phyloP scores from a whole-genome alignment of 805 yeast genomes.

The Spathaspora arborariae region DNA sequence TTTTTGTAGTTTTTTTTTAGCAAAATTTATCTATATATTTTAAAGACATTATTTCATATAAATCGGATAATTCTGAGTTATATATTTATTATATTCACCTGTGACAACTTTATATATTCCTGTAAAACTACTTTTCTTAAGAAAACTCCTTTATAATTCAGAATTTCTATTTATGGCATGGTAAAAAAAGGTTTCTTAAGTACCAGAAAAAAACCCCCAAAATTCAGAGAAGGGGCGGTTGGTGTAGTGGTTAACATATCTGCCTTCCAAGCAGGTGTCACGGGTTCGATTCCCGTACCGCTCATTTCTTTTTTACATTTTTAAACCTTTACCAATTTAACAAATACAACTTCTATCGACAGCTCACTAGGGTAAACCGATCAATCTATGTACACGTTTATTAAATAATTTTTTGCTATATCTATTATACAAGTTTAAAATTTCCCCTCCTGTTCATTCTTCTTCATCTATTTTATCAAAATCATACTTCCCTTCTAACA shows the following conservation, averaged over 20 bases:
- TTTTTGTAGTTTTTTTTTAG: too few relatives aligned
- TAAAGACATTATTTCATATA: too few relatives aligned
- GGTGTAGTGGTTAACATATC: constrained; percentile 90
- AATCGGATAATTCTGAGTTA: too few relatives aligned
- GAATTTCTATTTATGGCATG: too few relatives aligned
- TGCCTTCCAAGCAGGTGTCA: constrained; percentile 94
- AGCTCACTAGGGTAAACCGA: neutral
- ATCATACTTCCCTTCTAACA: constrained; percentile 45
- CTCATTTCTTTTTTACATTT: constrained; percentile 44
- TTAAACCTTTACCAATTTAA: neutral
- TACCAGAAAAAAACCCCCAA: neutral
- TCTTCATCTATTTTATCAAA: constrained; percentile 13
- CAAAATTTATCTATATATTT: too few relatives aligned
- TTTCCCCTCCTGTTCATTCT: neutral
- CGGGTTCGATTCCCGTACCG: constrained; percentile 94
- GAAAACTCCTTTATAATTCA: too few relatives aligned
- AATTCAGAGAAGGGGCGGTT: constrained; percentile 55
- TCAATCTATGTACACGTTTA: neutral
- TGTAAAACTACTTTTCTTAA: too few relatives aligned
- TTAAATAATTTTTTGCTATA: neutral
- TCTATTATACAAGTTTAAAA: neutral
- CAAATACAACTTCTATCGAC: neutral
- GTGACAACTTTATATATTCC: too few relatives aligned
- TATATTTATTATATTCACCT: too few relatives aligned
- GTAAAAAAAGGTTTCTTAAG: neutral